These are phyloP conservation scores for Marsdenia floribunda DNA, from an alignment of 257 asterid species.

Conservation along the genomic window DNA sequence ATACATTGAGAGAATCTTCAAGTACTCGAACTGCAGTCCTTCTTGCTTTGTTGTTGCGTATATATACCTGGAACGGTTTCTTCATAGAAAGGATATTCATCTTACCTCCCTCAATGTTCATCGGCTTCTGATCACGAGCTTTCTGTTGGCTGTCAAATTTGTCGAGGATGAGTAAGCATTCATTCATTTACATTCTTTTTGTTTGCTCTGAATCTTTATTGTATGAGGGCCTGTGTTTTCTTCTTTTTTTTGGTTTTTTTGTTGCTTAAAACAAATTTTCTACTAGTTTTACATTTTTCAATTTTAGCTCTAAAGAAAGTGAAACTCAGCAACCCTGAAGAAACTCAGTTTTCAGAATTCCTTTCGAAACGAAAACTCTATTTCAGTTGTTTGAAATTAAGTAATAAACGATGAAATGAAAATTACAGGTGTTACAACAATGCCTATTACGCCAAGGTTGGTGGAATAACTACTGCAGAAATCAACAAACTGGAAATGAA, in stretches of 20 bases:
- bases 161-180: conserved; percentile 36
- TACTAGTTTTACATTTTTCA: not conserved
- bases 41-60: conserved; percentile 44
- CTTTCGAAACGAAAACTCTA: not conserved
- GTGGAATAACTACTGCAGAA: conserved; percentile 36
- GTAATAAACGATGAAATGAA: not conserved
- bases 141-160: conserved; percentile 35
- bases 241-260: not conserved
- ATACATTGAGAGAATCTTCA: conserved; percentile 39
- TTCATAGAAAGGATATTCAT: conserved; percentile 17
- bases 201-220: not conserved
- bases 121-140: conserved; percentile 35
- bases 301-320: not conserved
- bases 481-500: conserved; percentile 43
- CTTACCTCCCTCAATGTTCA: conserved; percentile 38
- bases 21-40: conserved; percentile 36
- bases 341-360: not conserved
- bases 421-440: conserved; percentile 35
- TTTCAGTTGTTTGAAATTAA: too few species aligned
- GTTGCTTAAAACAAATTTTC: not conserved
- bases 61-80: conserved; percentile 34
- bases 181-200: not conserved
- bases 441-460: conserved; percentile 41
- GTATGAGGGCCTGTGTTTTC: not conserved
- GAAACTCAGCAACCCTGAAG: not conserved